phyloP scores from a whole-genome alignment of 257 asterid species.

The Orobanche coerulescens region DNA sequence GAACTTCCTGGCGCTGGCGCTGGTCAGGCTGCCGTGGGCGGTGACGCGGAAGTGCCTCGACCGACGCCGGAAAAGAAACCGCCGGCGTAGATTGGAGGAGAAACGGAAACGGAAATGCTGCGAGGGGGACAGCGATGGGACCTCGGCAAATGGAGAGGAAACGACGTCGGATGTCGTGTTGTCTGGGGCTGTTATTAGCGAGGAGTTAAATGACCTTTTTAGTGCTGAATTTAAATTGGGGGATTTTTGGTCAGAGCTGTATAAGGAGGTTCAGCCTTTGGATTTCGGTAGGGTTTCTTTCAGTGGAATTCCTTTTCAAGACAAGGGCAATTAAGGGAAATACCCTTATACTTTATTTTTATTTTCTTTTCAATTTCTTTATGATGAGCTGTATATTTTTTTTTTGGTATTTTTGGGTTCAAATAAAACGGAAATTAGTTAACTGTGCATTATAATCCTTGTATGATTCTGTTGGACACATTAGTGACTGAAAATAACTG shows the following conservation, averaged over 20 bases:
- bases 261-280: constrained; percentile 64
- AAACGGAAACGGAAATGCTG: constrained; percentile 24
- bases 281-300: constrained; percentile 94
- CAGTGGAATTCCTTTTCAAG: constrained; percentile 47
- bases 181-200: constrained; percentile 20
- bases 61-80: constrained; percentile 28
- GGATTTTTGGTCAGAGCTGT: constrained; percentile 65
- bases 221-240: constrained; percentile 49
- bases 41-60: constrained; percentile 54
- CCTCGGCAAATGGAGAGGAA: constrained; percentile 26
- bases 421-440: background rate
- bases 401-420: constrained; percentile 4
- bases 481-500: background rate
- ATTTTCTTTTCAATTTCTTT: background rate
- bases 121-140: constrained; percentile 26
- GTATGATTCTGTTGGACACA: background rate
- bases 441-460: constrained; percentile 22
- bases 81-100: constrained; percentile 27
- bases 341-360: background rate
- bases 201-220: constrained; percentile 38
- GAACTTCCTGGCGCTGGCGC: constrained; percentile 51
- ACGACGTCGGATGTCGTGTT: constrained; percentile 24
- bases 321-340: constrained; percentile 32
- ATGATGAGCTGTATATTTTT: too few species aligned
- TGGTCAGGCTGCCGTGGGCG: constrained; percentile 73